Base-by-base conservation (phyloP, 345 rosid genomes). In the Bruguiera sexangula region DNA sequence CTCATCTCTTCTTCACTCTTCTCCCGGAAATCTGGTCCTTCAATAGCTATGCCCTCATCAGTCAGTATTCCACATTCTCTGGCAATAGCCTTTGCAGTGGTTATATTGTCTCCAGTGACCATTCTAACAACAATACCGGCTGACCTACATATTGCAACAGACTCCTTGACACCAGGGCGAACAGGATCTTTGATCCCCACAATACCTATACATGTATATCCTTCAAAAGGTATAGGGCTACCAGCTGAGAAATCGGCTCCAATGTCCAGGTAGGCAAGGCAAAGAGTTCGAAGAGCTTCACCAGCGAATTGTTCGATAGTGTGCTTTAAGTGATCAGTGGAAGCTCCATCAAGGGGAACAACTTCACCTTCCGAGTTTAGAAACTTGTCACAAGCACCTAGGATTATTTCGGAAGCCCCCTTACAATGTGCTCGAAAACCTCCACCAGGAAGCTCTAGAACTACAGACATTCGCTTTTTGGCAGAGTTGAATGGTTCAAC, bases 231-330 rank as follows among this genome's bases (percentile, higher is more conserved):
- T 74, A 91, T 81, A 43, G 87, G 67, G 63, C 61, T 78, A 64
- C 81, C 80, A 63, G 75, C 66, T 62, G 91, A 82, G 79, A 83
- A 87, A 32, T 81, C 86, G 70, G 71, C 79, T 75, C 86, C 89
- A 19, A 87, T 55, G 24, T 94, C 97, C 78, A 80, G 30, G 76
- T 85, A 91, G 67, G 93, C 95, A 16, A 94, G 90, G 84, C 98
- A 94, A 70, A 94, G 86, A 66, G 98, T 91, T 79, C 98, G 90
- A 58, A 94, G 95, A 70, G 97, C 89, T 83, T 91, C 98, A 77
- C 82, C 74, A 53, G 98, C 96, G 85, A 94, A 94, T 64, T 70
- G 66, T 73, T 91, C 93, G 6, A 94, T 91, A 43, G 79, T 78
- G 67, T 79, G 70, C 55, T 78, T 78, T 34, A 91, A 78, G 80